These are phyloP conservation scores for Backusella mclennaniae DNA, from an alignment of 192 early-diverging fungal genomes.

Conservation along the genomic window DNA sequence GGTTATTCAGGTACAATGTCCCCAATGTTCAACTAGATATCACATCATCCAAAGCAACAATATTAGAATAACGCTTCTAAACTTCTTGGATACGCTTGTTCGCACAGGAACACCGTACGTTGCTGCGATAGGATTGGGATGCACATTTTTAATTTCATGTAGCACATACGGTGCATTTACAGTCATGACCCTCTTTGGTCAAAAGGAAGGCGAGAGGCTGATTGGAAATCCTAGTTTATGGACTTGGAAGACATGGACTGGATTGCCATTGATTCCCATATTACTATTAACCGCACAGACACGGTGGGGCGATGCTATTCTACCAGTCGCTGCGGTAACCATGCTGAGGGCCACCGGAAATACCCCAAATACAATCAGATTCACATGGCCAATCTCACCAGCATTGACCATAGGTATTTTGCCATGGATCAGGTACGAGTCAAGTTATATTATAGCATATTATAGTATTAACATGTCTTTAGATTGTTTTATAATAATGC, in stretches of 20 bases:
- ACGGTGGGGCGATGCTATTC: constrained; percentile 50
- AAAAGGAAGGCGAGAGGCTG: constrained; percentile 55
- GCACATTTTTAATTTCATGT: constrained; percentile 59
- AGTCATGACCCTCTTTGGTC: constrained; percentile 69
- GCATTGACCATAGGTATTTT: constrained; percentile 58
- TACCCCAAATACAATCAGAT: constrained; percentile 43
- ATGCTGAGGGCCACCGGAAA: constrained; percentile 39
- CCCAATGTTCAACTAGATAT: constrained; percentile 68
- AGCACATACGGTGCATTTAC: constrained; percentile 71
- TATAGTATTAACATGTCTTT: too few relatives aligned
- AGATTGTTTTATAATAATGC: constrained; percentile 10
- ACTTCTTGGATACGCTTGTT: constrained; percentile 50
- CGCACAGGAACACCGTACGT: constrained; percentile 64
- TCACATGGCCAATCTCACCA: constrained; percentile 56
- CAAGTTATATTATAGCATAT: too few relatives aligned
- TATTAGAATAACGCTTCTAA: constrained; percentile 47
- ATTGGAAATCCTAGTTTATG: constrained; percentile 53
- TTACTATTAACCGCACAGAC: constrained; percentile 60
- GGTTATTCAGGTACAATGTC: constrained; percentile 58
- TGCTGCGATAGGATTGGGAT: constrained; percentile 57
- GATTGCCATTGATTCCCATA: constrained; percentile 48
- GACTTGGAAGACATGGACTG: constrained; percentile 65
- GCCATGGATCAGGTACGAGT: constrained; percentile 53
- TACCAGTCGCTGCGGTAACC: constrained; percentile 60
- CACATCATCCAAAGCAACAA: constrained; percentile 57